Conservation (phyloP, 371 early-diverging fungal species). For the Funneliformis caledonium region DNA sequence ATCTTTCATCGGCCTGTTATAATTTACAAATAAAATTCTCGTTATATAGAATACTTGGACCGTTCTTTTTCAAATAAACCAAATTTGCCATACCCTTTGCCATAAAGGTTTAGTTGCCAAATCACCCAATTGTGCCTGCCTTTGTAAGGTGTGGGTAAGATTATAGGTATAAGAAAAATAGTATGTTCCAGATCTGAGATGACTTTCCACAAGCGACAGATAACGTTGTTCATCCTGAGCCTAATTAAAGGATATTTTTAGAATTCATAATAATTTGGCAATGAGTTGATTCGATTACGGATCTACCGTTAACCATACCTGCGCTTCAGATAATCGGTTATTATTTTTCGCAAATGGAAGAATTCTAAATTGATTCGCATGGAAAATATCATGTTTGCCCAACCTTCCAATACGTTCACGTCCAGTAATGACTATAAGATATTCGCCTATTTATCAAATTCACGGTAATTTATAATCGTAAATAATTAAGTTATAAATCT, state of each 20-base stretch:
- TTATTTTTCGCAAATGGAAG: constrained; percentile 68
- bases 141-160: constrained; percentile 83
- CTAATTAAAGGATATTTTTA: constrained; percentile 45
- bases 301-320: constrained; percentile 47
- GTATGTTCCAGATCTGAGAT: constrained; percentile 71
- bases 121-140: constrained; percentile 55
- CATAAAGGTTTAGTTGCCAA: constrained; percentile 42
- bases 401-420: constrained; percentile 72
- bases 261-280: background rate
- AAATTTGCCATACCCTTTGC: constrained; percentile 50
- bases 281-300: background rate
- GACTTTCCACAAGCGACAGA: constrained; percentile 68
- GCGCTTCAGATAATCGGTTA: constrained; percentile 52
- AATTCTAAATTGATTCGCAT: constrained; percentile 72
- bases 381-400: constrained; percentile 71
- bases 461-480: background rate
- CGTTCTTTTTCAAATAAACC: background rate
- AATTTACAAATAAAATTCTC: constrained; percentile 3
- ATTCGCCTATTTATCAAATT: constrained; percentile 63
- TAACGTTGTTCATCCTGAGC: constrained; percentile 77
- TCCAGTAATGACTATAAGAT: constrained; percentile 84
- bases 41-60: background rate
- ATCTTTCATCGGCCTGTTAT: constrained; percentile 80
- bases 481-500: background rate
- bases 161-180: constrained; percentile 90